phyloP scores from a whole-genome alignment of 192 early-diverging fungal genomes.

The Umbelopsis vinacea region DNA sequence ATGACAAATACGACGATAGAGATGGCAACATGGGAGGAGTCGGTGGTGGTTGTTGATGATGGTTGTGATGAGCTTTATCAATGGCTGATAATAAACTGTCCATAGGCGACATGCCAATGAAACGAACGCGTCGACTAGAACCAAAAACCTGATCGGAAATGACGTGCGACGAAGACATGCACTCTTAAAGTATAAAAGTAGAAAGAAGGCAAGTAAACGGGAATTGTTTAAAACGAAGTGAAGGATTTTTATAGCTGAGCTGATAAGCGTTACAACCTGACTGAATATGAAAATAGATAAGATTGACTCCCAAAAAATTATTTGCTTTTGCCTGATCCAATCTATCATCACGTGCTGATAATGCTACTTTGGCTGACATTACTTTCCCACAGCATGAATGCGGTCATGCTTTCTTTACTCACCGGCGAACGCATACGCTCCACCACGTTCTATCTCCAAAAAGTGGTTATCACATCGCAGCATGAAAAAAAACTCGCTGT shows the following conservation, averaged over 20 bases:
- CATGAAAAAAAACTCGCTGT: not conserved
- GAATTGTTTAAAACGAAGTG: not conserved
- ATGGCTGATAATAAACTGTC: conserved; percentile 37
- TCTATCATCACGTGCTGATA: conserved; percentile 20
- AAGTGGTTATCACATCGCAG: not conserved
- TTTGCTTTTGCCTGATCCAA: conserved; percentile 3
- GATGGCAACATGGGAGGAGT: conserved; percentile 3
- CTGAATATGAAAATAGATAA: conserved; percentile 25
- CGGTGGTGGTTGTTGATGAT: conserved; percentile 17
- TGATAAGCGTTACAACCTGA: not conserved
- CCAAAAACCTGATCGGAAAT: conserved; percentile 43
- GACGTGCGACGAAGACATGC: conserved; percentile 27
- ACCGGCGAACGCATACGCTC: not conserved
- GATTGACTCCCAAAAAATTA: conserved; percentile 17
- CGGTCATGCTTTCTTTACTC: not conserved
- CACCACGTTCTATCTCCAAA: not conserved
- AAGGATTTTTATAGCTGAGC: conserved; percentile 14
- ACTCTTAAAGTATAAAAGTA: not conserved
- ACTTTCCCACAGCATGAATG: conserved; percentile 5
- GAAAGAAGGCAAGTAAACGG: conserved; percentile 2
- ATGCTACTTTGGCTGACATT: not conserved
- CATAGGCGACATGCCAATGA: conserved; percentile 35
- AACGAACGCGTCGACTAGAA: conserved; percentile 33
- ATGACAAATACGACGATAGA: conserved; percentile 8
- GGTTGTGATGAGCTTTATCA: conserved; percentile 30